Conservation (phyloP, 371 early-diverging fungal species). For the Neoconidiobolus thromboides region DNA sequence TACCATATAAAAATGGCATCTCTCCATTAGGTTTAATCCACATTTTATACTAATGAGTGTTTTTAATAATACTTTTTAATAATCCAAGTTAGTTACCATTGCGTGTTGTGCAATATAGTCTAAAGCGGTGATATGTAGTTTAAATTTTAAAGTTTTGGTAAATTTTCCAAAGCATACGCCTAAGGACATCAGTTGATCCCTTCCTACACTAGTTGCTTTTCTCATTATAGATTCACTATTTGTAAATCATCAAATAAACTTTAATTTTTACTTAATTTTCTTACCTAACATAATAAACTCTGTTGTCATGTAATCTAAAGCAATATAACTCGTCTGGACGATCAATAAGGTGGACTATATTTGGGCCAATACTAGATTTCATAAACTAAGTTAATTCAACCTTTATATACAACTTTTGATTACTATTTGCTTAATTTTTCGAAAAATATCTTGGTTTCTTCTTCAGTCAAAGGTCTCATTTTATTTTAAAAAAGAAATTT, state of each 20-base stretch:
- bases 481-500: no score
- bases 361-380: constrained; percentile 67
- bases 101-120: constrained; percentile 90
- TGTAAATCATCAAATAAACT: neutral
- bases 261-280: neutral
- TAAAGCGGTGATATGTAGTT: constrained; percentile 85
- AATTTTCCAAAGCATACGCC: constrained; percentile 98
- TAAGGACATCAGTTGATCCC: constrained; percentile 73
- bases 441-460: constrained; percentile 88
- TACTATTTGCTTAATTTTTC: constrained; percentile 94
- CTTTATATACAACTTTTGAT: constrained; percentile 7
- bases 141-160: constrained; percentile 94
- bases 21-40: constrained; percentile 99
- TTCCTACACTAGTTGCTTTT: constrained; percentile 59
- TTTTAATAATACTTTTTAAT: neutral
- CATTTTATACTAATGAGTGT: constrained; percentile 50
- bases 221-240: constrained; percentile 75
- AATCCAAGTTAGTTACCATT: constrained; percentile 25
- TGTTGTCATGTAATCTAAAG: constrained; percentile 83
- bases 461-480: constrained; percentile 23
- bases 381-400: neutral
- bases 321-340: constrained; percentile 88
- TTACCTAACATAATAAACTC: constrained; percentile 87
- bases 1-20: constrained; percentile 98
- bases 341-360: constrained; percentile 86